These are phyloP conservation scores for Acanthamoeba triangularis DNA, from an alignment of 208 protist species.

Conservation along the genomic window DNA sequence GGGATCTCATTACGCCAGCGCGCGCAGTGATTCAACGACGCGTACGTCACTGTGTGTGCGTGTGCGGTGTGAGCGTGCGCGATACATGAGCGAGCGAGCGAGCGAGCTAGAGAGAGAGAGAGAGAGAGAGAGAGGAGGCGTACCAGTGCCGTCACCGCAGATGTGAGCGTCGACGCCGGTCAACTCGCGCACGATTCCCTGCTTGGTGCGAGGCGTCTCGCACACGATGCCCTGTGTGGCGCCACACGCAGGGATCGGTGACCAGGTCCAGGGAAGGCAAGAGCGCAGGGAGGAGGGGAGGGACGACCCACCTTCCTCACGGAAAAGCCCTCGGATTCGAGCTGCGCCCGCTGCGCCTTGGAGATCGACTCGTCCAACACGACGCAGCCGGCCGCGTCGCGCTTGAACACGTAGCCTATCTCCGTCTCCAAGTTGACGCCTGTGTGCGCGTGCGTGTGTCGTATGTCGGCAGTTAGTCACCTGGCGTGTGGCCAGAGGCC, in stretches of 20 bases:
- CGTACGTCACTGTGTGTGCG: neutral
- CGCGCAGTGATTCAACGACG: conserved; percentile 45
- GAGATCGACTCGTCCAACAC: neutral
- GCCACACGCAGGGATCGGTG: neutral
- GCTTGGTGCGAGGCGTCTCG: neutral
- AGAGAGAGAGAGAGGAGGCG: neutral
- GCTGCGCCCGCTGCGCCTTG: neutral
- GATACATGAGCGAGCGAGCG: too few relatives aligned
- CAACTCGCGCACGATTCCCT: conserved; percentile 33
- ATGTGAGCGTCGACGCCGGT: neutral
- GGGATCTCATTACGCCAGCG: conserved; percentile 29
- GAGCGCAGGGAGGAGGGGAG: too few relatives aligned
- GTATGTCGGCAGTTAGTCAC: too few relatives aligned
- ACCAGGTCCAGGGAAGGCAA: neutral
- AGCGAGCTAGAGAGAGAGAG: neutral
- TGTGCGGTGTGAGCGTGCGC: neutral
- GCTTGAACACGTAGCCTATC: conserved; percentile 30
- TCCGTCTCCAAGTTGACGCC: conserved; percentile 50
- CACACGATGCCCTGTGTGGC: neutral
- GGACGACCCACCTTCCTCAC: neutral
- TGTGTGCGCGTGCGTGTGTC: neutral
- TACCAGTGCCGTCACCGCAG: conserved; percentile 18
- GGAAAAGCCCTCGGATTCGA: neutral
- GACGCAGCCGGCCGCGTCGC: neutral
- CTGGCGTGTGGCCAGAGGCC: too few relatives aligned